These are phyloP conservation scores for Coemansia sp. DNA, from an alignment of 192 early-diverging fungal species.

Conservation along the genomic window DNA sequence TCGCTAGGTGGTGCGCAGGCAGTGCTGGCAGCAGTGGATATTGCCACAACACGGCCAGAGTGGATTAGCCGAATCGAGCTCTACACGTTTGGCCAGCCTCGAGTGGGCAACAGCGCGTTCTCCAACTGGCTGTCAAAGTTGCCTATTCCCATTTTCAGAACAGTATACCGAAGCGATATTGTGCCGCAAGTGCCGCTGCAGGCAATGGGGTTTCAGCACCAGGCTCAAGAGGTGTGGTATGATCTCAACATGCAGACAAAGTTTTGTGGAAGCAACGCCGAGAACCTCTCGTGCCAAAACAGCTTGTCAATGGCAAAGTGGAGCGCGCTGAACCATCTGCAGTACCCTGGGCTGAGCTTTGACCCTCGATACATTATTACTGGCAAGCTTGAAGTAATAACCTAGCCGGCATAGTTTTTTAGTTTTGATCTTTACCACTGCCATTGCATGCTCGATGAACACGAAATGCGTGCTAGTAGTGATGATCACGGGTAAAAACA, in stretches of 20 bases:
- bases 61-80: constrained; percentile 7
- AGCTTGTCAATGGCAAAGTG: background rate
- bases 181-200: constrained; percentile 10
- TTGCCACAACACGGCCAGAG: constrained; percentile 14
- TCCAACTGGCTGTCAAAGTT: constrained; percentile 11
- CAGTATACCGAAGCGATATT: constrained; percentile 8
- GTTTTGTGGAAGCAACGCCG: constrained; percentile 11
- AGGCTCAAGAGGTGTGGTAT: constrained; percentile 23
- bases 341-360: constrained; percentile 14
- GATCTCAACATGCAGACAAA: background rate
- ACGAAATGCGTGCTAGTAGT: too few species aligned
- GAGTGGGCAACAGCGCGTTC: constrained; percentile 38
- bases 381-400: constrained; percentile 3
- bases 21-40: constrained; percentile 17
- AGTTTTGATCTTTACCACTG: too few species aligned
- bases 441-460: too few species aligned
- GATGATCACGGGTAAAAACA: too few species aligned
- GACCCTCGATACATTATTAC: constrained; percentile 4
- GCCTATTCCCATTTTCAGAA: constrained; percentile 8
- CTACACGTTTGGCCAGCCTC: constrained; percentile 45
- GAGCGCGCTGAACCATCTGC: constrained; percentile 10
- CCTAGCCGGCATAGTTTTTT: background rate
- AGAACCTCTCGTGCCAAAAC: constrained; percentile 2
- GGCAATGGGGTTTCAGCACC: constrained; percentile 17
- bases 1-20: constrained; percentile 45